phyloP scores from a whole-genome alignment of 768 basidiomycete species.

The Termitomyces sp. region DNA sequence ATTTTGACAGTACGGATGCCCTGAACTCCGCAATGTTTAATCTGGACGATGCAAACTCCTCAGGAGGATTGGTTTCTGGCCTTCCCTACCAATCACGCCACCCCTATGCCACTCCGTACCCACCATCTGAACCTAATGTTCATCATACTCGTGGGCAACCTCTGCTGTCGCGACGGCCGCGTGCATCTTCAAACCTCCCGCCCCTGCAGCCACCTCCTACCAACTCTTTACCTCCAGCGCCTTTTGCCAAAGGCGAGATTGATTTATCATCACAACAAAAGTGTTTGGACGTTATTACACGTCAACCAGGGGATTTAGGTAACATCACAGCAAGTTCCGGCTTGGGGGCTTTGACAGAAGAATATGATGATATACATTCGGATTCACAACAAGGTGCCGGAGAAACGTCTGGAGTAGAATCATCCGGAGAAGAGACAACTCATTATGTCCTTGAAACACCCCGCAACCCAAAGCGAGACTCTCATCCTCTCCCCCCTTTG shows the following conservation, averaged over 20 bases:
- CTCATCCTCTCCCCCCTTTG: conserved; percentile 64
- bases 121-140: conserved; percentile 24
- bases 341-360: conserved; percentile 61
- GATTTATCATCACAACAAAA: conserved; percentile 23
- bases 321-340: conserved; percentile 56
- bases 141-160: conserved; percentile 24
- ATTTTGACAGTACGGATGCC: conserved; percentile 33
- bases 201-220: conserved; percentile 64
- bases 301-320: conserved; percentile 44
- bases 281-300: conserved; percentile 30
- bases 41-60: conserved; percentile 30
- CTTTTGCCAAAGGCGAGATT: conserved; percentile 29
- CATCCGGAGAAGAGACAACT: conserved; percentile 19
- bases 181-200: conserved; percentile 54
- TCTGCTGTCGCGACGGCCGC: conserved; percentile 38
- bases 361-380: conserved; percentile 33
- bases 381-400: conserved; percentile 25
- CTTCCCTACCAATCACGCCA: conserved; percentile 32
- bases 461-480: conserved; percentile 41
- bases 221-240: conserved; percentile 56
- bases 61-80: conserved; percentile 23
- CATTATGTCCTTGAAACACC: conserved; percentile 35
- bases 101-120: conserved; percentile 50
- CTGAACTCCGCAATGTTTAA: conserved; percentile 45
- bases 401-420: conserved; percentile 11